Evolutionary conservation across 495 filamentous ascomycete species (phyloP).

Genomic region (Terfezia claveryi): DNA sequence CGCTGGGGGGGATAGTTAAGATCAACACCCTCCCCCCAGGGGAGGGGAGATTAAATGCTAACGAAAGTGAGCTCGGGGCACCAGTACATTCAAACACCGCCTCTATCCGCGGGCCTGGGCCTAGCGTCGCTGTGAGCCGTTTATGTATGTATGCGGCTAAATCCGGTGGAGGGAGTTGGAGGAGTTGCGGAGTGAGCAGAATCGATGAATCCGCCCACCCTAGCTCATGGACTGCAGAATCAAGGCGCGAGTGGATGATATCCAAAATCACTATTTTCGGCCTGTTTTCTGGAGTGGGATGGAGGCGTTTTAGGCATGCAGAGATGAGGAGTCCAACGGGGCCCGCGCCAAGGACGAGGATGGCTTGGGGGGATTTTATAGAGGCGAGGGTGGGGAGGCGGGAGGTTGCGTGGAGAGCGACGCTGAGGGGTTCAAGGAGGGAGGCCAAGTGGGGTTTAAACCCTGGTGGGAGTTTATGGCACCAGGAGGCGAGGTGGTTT

Average conservation of each 20-base stretch:
- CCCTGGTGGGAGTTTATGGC: slow-evolving; percentile 32
- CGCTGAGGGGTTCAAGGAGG: slow-evolving; percentile 64
- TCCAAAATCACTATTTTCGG: slow-evolving; percentile 52
- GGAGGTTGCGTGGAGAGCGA: slow-evolving; percentile 63
- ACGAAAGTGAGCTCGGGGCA: slow-evolving; percentile 66
- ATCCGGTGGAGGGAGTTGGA: slow-evolving; percentile 34
- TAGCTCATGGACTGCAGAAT: slow-evolving; percentile 47
- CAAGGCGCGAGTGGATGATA: slow-evolving; percentile 53
- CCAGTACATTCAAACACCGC: slow-evolving; percentile 82
- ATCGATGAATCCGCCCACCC: slow-evolving; percentile 50
- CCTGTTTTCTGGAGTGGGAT: slow-evolving; percentile 18
- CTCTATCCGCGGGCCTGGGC: slow-evolving; percentile 36
- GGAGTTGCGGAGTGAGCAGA: slow-evolving; percentile 27
- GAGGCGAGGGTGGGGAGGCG: slow-evolving; percentile 26
- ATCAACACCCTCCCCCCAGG: slow-evolving; percentile 67
- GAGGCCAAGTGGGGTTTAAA: slow-evolving; percentile 34
- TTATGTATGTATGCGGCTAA: slow-evolving; percentile 37
- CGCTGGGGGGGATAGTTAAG: slow-evolving; percentile 83
- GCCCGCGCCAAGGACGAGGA: slow-evolving; percentile 69
- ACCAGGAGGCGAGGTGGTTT: slow-evolving; percentile 67
- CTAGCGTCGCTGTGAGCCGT: slow-evolving; percentile 29
- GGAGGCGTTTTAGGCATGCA: slow-evolving; percentile 14
- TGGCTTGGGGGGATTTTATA: slow-evolving; percentile 28
- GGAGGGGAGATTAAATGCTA: slow-evolving; percentile 58
- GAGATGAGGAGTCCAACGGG: slow-evolving; percentile 67